Evolutionary conservation across 345 rosid genomes (phyloP), one percentile per base, ranked within the genome.

Genomic region (Lepidium didymum): DNA sequence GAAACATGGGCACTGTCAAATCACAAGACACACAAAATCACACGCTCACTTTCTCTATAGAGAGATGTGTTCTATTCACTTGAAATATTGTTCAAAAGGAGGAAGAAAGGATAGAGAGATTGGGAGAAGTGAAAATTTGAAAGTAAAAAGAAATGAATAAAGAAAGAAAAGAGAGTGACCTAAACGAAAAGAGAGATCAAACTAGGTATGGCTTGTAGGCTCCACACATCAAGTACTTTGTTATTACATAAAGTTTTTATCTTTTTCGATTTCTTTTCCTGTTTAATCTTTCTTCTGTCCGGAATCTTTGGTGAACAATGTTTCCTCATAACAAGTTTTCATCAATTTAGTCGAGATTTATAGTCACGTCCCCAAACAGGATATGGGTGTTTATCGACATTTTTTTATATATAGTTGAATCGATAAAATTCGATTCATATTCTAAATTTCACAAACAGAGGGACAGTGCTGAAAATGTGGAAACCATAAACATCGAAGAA

Each of bases 171-270:
- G 59, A 65, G 56, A 12, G 10, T 29, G 33, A 55, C 41, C 68
- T 43, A 76, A 69, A 21, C 77, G 85, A 67, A 72, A 61, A 72
- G 73, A 74, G 72, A 69, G 83, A 86, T 87, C 80, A 79, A 81
- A 74, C 71, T 75, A 82, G 74, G 74, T 75, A 67, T 78, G 82
- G 83, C 63, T 60, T 66, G 87, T 79, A 62, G 91, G 86, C 69
- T 80, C 86, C 89, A 77, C 64, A 38, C 64, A 11, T 49, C 67
- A 72, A 70, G 55, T 64, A 10, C 10, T 64, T 65, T 65, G 56
- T 31, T 56, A 40, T 55, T 68, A 34, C 62, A 55, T 3, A 23
- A 19, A 18, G 9, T 1, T 27, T 33, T 2, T 33, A 9, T 53
- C n/a, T 6, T 31, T 33, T 14, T n/a, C 1, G 8, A 9, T n/a